Percentiles rank a stretch among this genome's conserved stretches.
These are phyloP conservation scores for Oryza coarctata DNA, from an alignment of 176 grass and related monocot genomes.

Conservation along the genomic window DNA sequence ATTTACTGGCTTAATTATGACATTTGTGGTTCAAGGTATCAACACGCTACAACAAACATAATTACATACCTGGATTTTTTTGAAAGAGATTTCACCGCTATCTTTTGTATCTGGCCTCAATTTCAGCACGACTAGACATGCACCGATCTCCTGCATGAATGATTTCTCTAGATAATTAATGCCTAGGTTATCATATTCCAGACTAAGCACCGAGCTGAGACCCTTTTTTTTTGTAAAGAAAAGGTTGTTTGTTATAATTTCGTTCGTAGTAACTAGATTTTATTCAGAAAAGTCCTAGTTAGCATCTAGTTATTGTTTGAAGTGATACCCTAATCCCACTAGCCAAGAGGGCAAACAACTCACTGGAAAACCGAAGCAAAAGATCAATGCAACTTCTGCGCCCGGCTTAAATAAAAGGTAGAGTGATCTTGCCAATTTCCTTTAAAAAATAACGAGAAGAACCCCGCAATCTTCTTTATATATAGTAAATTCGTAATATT, in stretches of 20 bases:
- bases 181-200: neutral
- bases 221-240: neutral
- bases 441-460: too few relatives aligned
- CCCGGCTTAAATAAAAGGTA: too few relatives aligned
- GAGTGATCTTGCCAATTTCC: too few relatives aligned
- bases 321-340: too few relatives aligned
- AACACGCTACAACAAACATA: neutral
- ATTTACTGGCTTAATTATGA: neutral
- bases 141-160: neutral
- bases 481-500: too few relatives aligned
- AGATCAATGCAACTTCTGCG: too few relatives aligned
- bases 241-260: neutral
- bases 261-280: too few relatives aligned
- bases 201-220: neutral
- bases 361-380: too few relatives aligned
- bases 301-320: too few relatives aligned
- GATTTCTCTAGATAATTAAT: neutral
- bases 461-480: too few relatives aligned
- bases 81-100: neutral
- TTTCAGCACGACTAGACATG: neutral
- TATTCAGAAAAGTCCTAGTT: too few relatives aligned
- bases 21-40: neutral
- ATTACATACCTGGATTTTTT: neutral
- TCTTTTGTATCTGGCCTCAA: neutral
- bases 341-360: too few relatives aligned